These are phyloP conservation scores for Umbelopsis sp. DNA, from an alignment of 192 early-diverging fungal genomes.

Conservation along the genomic window DNA sequence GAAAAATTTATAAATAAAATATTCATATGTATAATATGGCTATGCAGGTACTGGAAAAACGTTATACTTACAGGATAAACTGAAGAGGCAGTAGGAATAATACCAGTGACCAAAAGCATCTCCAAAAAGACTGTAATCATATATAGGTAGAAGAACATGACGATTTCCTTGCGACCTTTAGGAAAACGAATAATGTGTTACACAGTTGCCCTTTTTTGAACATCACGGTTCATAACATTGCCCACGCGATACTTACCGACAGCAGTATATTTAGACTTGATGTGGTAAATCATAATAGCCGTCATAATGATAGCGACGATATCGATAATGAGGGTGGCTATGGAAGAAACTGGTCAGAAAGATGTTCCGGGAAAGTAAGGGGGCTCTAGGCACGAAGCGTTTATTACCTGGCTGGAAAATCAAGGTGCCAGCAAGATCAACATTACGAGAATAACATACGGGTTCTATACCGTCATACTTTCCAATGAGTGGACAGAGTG, in stretches of 20 bases:
- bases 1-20: conserved; percentile 1
- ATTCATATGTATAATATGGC: neutral
- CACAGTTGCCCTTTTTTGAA: neutral
- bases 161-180: conserved; percentile 94
- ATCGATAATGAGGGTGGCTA: conserved; percentile 92
- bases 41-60: neutral
- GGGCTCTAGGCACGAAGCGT: neutral
- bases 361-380: neutral
- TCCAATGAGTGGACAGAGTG: conserved; percentile 91
- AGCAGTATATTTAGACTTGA: conserved; percentile 97
- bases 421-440: conserved; percentile 80
- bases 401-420: conserved; percentile 87
- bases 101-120: conserved; percentile 88
- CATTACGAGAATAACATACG: conserved; percentile 93
- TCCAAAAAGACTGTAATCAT: conserved; percentile 83
- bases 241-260: conserved; percentile 66
- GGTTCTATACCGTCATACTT: conserved; percentile 77
- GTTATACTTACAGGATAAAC: conserved; percentile 64
- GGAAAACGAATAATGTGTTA: neutral
- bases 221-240: neutral
- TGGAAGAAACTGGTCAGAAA: neutral
- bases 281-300: conserved; percentile 97
- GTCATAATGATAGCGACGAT: conserved; percentile 95
- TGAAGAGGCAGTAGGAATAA: conserved; percentile 82
- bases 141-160: conserved; percentile 98